These are phyloP conservation scores for Phytopythium cucurbitacearum DNA, from an alignment of 352 stramenopile species.

Conservation along the genomic window DNA sequence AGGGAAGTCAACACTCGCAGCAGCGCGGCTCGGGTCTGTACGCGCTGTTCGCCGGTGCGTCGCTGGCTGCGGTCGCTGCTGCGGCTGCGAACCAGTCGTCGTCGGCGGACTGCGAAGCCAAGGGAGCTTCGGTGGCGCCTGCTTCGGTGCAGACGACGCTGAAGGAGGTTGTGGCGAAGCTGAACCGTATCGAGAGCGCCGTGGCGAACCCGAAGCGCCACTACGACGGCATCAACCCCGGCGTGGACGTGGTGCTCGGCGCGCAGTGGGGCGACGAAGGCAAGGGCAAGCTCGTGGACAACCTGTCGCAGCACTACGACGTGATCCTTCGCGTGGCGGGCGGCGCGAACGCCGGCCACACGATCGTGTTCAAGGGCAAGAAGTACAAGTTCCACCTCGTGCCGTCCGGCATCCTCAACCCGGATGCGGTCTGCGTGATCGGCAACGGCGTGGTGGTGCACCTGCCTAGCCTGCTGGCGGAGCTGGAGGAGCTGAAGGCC, in stretches of 20 bases:
- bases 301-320: constrained; percentile 93
- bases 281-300: constrained; percentile 99
- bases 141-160: constrained; percentile 63
- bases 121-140: constrained; percentile 14
- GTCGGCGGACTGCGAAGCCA: neutral
- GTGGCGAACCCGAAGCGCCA: constrained; percentile 78
- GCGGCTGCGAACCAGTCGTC: constrained; percentile 13
- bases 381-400: constrained; percentile 99
- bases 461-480: constrained; percentile 94
- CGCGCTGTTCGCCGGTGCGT: constrained; percentile 15
- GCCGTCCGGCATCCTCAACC: constrained; percentile 97
- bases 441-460: constrained; percentile 99
- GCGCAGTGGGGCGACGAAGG: constrained; percentile 99
- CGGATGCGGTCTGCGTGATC: constrained; percentile 94
- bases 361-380: constrained; percentile 96
- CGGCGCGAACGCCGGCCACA: constrained; percentile 98
- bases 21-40: constrained; percentile 15
- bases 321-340: constrained; percentile 96
- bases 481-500: constrained; percentile 90
- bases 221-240: constrained; percentile 56
- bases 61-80: constrained; percentile 26
- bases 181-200: constrained; percentile 84
- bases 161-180: constrained; percentile 80
- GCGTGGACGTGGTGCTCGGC: constrained; percentile 94
- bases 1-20: constrained; percentile 26